Evolutionary conservation across 257 asterid species (phyloP).

Genomic region (Nicotiana noctiflora): DNA sequence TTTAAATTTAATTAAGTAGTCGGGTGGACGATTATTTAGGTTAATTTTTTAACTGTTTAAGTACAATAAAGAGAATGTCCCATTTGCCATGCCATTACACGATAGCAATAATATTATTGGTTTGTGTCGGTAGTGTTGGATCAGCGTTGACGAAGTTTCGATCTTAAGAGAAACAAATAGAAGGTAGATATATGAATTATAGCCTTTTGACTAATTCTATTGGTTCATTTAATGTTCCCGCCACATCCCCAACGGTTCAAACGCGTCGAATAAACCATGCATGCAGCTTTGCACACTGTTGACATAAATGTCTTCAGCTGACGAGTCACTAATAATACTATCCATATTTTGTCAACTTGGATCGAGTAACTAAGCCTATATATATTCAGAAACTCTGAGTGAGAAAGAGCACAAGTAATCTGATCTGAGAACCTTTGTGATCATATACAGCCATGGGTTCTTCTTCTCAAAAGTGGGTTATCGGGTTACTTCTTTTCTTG

Average conservation of each 20-base stretch:
- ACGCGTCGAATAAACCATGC: conserved; percentile 23
- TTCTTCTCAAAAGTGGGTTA: conserved; percentile 14
- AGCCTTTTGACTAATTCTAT: neutral
- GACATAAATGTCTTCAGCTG: conserved; percentile 12
- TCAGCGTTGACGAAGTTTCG: neutral
- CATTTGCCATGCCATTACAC: neutral
- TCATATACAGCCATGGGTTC: conserved; percentile 9
- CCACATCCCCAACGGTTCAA: conserved; percentile 31
- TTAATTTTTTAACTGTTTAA: no score
- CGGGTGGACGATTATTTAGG: no score
- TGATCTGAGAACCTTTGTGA: neutral
- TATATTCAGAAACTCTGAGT: neutral
- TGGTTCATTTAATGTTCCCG: conserved; percentile 22
- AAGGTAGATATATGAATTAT: neutral
- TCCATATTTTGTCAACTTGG: neutral
- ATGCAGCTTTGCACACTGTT: conserved; percentile 8
- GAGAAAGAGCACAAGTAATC: neutral
- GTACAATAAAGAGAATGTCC: neutral
- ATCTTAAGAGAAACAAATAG: neutral
- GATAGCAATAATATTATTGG: neutral
- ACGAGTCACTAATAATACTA: neutral
- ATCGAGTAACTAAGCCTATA: conserved; percentile 7
- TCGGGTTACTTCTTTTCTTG: conserved; percentile 10
- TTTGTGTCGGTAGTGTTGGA: neutral
- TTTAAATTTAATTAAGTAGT: no score